Conservation (phyloP, 192 early-diverging fungal species). For the Umbelopsis vinacea region DNA sequence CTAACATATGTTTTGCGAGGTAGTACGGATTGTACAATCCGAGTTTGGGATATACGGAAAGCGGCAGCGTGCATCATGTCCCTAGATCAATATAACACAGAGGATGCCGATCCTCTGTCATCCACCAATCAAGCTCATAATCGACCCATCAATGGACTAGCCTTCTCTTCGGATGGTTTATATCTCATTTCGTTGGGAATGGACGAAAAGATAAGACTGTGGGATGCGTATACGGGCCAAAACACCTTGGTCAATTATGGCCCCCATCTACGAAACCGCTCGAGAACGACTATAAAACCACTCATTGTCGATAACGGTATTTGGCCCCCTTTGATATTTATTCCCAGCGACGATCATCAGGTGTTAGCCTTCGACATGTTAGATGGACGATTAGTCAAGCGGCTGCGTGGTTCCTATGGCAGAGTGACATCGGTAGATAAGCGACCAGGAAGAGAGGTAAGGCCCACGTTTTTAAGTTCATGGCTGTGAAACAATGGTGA, state of each 20-base stretch:
- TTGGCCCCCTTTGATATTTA: slow-evolving; percentile 57
- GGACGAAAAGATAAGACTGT: slow-evolving; percentile 68
- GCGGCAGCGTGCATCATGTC: slow-evolving; percentile 65
- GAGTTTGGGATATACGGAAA: slow-evolving; percentile 88
- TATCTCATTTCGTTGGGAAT: slow-evolving; percentile 60
- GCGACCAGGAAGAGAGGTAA: slow-evolving; percentile 50
- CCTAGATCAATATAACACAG: slow-evolving; percentile 64
- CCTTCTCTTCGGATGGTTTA: slow-evolving; percentile 64
- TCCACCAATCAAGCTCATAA: slow-evolving; percentile 56
- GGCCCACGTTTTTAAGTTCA: background rate
- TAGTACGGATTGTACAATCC: slow-evolving; percentile 67
- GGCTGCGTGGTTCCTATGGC: slow-evolving; percentile 67
- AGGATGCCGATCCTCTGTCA: slow-evolving; percentile 31
- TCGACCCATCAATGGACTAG: slow-evolving; percentile 65
- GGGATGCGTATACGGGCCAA: slow-evolving; percentile 61
- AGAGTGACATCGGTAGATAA: slow-evolving; percentile 61
- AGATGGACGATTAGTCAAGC: slow-evolving; percentile 56
- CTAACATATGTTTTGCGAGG: background rate
- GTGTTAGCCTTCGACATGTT: slow-evolving; percentile 64
- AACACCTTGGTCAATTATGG: slow-evolving; percentile 60
- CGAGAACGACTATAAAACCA: slow-evolving; percentile 37
- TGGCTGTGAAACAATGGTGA: background rate
- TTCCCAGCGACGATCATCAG: slow-evolving; percentile 56
- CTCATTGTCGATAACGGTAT: slow-evolving; percentile 34
- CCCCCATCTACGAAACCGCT: slow-evolving; percentile 38